Base-by-base conservation (phyloP, 495 filamentous ascomycete genomes). In the Aeminium ludgeri region DNA sequence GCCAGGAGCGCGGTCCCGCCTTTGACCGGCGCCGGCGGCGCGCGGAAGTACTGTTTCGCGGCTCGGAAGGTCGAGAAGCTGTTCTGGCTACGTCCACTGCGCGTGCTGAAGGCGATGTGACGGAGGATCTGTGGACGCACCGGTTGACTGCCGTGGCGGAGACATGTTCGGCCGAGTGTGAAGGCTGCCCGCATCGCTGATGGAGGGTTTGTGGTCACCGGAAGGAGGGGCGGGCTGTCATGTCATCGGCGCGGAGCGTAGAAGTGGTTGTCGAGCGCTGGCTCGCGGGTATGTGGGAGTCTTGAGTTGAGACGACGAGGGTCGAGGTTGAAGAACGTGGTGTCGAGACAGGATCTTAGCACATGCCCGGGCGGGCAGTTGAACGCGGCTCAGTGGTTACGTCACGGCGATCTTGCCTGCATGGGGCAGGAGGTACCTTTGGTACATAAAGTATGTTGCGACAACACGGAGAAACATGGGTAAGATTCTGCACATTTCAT, bases 1-100 rank as follows among this genome's bases (percentile, higher is more conserved):
- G 65, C 67, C 37, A 72, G 55, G 20, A 70, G 34, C 18, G 59
- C 60, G 32, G 65, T 53, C 36, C 53, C 52, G 38, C 44, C 47
- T 41, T 45, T 55, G 33, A 44, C 27, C 3, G 48, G 52, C 34
- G 52, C 5, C 40, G 53, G 57, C 33, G 54, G 53, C 44, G 47
- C 49, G 48, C 41, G 43, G 28, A 53, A 55, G 30, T n/a, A 28
- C 7, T 43, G 38, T 32, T 38, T 30, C n/a, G 38, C 40, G 35
- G 23, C 11, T 17, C 27, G 45, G 15, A 41, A 30, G 12, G 30
- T 31, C 0, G 38, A 47, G 40, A 53, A 44, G 31, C 12, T 40
- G 10, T 40, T 44, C 20, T 11, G 15, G 23, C 11, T 17, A 6
- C 35, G 35, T 16, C 42, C 43, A 25, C 43, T 38, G n/a, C 34